Evolutionary conservation across 192 early-diverging fungal species (phyloP), one percentile per base, ranked within the genome.

Genomic region (Linnemannia zychae): DNA sequence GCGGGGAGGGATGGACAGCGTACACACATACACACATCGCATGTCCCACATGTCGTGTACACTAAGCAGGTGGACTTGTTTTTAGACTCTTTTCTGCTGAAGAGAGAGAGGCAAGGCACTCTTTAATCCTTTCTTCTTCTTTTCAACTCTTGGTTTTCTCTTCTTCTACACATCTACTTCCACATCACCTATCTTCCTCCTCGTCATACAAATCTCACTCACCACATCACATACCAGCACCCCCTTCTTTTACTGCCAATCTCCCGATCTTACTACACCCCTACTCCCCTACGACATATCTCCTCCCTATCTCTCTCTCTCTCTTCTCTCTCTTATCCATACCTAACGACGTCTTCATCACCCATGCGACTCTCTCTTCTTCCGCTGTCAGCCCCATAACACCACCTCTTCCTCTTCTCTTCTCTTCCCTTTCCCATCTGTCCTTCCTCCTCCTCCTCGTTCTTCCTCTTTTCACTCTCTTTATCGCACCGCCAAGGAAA

Each of bases 361-460:
- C 53, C 40, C 33, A 73, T 73, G 71, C 71, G 34, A 73, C 71
- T 34, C 33, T 50, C 22, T 12, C 71, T 73, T 17, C 20, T 40
- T 18, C 57, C 50, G 36, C 53, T 53, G 16, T 46, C 40, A 1
- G 28, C 36, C 36, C 57, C 40, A 50, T 68, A 60, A 28, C 46
- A 0, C 24, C 7, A n/a, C n/a, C 7, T 34, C n/a, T 63, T 46
- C 34, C 52, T 24, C 11, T 65, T 71, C 65, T 17, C 4, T 40
- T 66, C 33, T 48, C 33, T 36, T n/a, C 31, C 70, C 16, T 63
- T 49, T 60, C 22, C 34, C 37, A 44, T 46, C 68, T n/a, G 28
- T 71, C 52, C 16, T 36, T n/a, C 40, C 18, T 63, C 52, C 49
- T 48, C 7, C 46, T 18, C 13, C 49, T 68, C 38, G 15, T 17